A percentile compares a stretch with the other conserved stretches of the same genome.
Evolutionary conservation across 805 yeast species (phyloP).

Genomic region (Zygosaccharomyces pseudorouxii): DNA sequence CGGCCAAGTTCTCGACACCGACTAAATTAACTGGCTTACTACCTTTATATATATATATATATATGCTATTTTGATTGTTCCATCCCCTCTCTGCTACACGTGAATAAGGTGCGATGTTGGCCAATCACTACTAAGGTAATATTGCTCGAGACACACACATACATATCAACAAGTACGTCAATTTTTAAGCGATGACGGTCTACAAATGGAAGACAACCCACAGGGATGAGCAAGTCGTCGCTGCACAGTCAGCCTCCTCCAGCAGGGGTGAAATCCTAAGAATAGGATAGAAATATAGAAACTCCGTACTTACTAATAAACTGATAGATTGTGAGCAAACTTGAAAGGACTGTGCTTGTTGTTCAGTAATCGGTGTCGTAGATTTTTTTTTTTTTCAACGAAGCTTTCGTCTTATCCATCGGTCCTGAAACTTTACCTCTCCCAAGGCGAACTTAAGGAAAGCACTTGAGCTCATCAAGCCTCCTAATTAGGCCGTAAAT

Average conservation of each 20-base stretch:
- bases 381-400: not conserved
- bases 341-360: too few relatives aligned
- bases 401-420: not conserved
- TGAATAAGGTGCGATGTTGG: conserved; percentile 6
- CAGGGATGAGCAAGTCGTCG: too few relatives aligned
- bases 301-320: too few relatives aligned
- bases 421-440: too few relatives aligned
- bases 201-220: not conserved
- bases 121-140: conserved; percentile 14
- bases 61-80: not conserved
- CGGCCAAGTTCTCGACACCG: not conserved
- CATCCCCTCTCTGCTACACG: conserved; percentile 2
- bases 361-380: too few relatives aligned
- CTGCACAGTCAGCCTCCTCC: too few relatives aligned
- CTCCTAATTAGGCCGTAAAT: too few relatives aligned
- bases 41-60: not conserved
- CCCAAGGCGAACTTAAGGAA: not conserved
- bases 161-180: not conserved
- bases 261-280: too few relatives aligned
- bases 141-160: not conserved
- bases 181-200: not conserved
- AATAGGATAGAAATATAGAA: too few relatives aligned
- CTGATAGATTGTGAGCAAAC: too few relatives aligned
- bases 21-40: not conserved
- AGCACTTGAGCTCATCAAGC: not conserved